Percentiles rank a stretch among this genome's conserved stretches.
phyloP scores from a whole-genome alignment of 441 rosid species.

The Brassica balearica region DNA sequence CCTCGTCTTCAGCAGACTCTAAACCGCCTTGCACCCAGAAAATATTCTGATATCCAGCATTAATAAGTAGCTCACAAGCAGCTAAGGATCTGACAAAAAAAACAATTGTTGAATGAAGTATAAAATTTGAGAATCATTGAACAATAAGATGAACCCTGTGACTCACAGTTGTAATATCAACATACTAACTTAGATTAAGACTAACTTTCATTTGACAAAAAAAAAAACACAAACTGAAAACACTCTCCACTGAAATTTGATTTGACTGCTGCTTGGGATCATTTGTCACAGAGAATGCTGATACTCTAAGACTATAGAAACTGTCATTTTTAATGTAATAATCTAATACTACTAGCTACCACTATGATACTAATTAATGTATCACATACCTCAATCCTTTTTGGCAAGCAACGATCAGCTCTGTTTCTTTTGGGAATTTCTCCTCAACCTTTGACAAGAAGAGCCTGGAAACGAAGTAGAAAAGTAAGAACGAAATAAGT shows the following conservation, averaged over 20 bases:
- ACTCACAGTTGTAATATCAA: constrained; percentile 14
- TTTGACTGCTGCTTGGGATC: neutral
- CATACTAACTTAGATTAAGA: neutral
- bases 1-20: constrained; percentile 92
- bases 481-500: constrained; percentile 25
- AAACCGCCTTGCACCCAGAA: constrained; percentile 97
- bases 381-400: constrained; percentile 84
- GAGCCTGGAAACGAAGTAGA: constrained; percentile 55
- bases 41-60: constrained; percentile 81
- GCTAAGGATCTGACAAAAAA: constrained; percentile 78
- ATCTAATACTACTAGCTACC: neutral
- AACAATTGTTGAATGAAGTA: constrained; percentile 27
- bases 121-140: constrained; percentile 21
- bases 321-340: neutral
- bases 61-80: constrained; percentile 80
- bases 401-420: constrained; percentile 93
- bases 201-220: constrained; percentile 11
- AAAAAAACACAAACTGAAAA: neutral
- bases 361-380: neutral
- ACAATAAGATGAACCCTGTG: constrained; percentile 5
- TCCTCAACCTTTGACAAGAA: constrained; percentile 75
- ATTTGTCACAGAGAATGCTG: neutral
- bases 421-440: constrained; percentile 77
- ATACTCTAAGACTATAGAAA: neutral
- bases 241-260: constrained; percentile 1